Evolutionary conservation across 768 basidiomycete genomes (phyloP), one percentile per base, ranked within the genome.

Genomic region (Mycena vulgaris): DNA sequence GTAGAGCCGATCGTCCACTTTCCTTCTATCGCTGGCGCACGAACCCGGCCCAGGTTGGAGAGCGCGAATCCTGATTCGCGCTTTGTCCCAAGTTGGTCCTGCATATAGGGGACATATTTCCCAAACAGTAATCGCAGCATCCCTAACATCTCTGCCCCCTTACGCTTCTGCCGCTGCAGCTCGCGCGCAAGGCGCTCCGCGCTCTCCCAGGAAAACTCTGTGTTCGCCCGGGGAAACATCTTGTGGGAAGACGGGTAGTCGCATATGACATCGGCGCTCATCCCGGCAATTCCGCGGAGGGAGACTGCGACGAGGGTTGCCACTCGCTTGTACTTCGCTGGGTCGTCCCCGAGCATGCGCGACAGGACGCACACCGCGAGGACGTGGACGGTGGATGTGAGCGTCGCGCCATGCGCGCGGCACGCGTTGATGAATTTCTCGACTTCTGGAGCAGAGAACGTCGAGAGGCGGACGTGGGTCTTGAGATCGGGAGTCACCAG

Each of bases 351-450:
- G 17, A 69, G 19, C 27, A 69, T 25, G 19, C 55, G 67, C 4
- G 71, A 69, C 9, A 69, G 23, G 27, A 42, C 35, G 19, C n/a
- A 13, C 2, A 69, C 17, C 5, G 63, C 33, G 59, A 62, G 52
- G 23, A 25, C 58, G 25, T 69, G 57, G 7, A 69, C 1, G 21
- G 63, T 42, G 16, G 67, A 48, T 1, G 71, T 69, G 7, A 72
- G n/a, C 1, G 71, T 71, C 0, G 73, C 69, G n/a, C 27, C 19
- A 23, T 74, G 69, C 13, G 66, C 23, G 21, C 73, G 66, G 21
- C 63, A 65, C 16, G 42, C 30, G n/a, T 33, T 30, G 30, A 19
- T 19, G 21, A 74, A 35, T 1, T 55, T 33, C 8, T 17, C 33
- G 23, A 53, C 51, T 16, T 71, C 53, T 3, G 57, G 5, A 1